Conservation (phyloP, 1,139 yeast genomes). For the Ogataea hybrid region DNA sequence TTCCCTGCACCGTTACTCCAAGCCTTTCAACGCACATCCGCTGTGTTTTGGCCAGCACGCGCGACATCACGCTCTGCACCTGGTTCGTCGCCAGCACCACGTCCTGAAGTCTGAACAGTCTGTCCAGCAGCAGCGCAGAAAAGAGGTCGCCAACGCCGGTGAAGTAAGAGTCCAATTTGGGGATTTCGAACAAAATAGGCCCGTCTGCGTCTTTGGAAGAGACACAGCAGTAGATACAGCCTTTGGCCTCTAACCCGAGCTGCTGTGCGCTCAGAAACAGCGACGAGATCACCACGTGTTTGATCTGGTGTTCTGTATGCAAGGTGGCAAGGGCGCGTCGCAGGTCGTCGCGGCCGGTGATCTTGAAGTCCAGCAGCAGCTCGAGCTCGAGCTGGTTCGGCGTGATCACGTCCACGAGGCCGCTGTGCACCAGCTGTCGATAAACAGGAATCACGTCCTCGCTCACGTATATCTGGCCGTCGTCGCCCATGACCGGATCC, state of each 20-base stretch:
- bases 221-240: conserved; percentile 51
- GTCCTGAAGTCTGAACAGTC: conserved; percentile 38
- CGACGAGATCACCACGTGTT: conserved; percentile 71
- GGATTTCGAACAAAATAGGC: conserved; percentile 33
- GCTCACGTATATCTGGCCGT: conserved; percentile 77
- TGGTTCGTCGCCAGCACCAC: conserved; percentile 35
- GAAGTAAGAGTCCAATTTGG: conserved; percentile 64
- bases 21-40: conserved; percentile 23
- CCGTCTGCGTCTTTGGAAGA: conserved; percentile 34
- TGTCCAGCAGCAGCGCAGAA: conserved; percentile 71
- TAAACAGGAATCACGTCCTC: conserved; percentile 68
- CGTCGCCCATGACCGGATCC: conserved; percentile 96
- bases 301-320: conserved; percentile 50
- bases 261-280: conserved; percentile 33
- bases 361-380: conserved; percentile 54
- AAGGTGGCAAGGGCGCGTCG: conserved; percentile 45
- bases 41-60: conserved; percentile 44
- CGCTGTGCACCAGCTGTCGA: conserved; percentile 47
- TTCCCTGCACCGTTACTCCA: conserved; percentile 31
- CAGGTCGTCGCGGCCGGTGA: conserved; percentile 43
- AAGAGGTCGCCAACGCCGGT: conserved; percentile 95
- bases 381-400: conserved; percentile 95
- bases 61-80: conserved; percentile 48
- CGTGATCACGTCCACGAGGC: conserved; percentile 65
- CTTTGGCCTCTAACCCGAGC: conserved; percentile 19